Evolutionary conservation across 371 early-diverging fungal genomes (phyloP).

Genomic region (Rhizopus sp.): DNA sequence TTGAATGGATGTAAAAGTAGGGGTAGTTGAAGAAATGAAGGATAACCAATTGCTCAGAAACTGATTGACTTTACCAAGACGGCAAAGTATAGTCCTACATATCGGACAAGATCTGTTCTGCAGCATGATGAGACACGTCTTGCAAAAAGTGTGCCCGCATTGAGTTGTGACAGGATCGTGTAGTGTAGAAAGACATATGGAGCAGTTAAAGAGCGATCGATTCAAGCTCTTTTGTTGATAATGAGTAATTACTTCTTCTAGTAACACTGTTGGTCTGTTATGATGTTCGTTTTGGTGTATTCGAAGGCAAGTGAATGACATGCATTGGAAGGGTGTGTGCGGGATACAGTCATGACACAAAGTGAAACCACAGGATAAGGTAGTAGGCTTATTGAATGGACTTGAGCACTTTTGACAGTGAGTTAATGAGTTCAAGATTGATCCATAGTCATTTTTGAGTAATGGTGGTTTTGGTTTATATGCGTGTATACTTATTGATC

Average conservation of each 20-base stretch:
- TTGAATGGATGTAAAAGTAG: not conserved
- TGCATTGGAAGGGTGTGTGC: constrained; percentile 31
- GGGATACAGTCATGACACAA: constrained; percentile 32
- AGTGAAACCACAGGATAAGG: constrained; percentile 45
- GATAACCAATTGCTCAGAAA: not conserved
- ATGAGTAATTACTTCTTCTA: constrained; percentile 15
- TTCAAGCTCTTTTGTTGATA: not conserved
- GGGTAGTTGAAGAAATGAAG: not conserved
- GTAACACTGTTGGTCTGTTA: constrained; percentile 10
- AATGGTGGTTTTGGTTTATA: not conserved
- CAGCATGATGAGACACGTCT: constrained; percentile 35
- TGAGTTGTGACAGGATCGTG: constrained; percentile 56
- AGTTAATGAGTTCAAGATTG: constrained; percentile 6
- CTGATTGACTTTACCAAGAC: constrained; percentile 14
- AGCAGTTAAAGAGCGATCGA: constrained; percentile 15
- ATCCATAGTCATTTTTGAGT: not conserved
- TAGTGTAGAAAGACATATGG: constrained; percentile 19
- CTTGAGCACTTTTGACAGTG: constrained; percentile 13
- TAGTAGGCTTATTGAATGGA: constrained; percentile 16
- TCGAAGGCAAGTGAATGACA: constrained; percentile 45
- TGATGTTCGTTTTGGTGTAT: constrained; percentile 6
- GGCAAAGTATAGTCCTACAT: constrained; percentile 11
- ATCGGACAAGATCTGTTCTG: constrained; percentile 16
- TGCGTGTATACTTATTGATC: not conserved
- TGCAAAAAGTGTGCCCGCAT: constrained; percentile 74